Evolutionary conservation across 257 asterid species (phyloP), one percentile per base, ranked within the genome.

Genomic region (Solanum chmielewskii): DNA sequence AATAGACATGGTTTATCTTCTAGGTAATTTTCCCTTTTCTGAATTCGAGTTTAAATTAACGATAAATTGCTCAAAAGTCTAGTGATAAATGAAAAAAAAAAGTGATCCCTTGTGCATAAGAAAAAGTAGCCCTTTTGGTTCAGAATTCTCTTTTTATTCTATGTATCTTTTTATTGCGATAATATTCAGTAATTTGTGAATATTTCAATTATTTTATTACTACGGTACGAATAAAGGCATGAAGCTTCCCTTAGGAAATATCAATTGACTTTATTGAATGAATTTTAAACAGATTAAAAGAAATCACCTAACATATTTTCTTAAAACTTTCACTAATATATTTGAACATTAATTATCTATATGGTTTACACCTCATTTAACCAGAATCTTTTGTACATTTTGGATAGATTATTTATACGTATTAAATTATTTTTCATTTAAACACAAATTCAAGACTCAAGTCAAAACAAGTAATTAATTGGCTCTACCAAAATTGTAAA

Each of bases 1-100:
- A 70, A 88, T n/a, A 1, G 94, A 94, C 85, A 93, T 94, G 98
- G 89, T 93, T 21, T 87, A 88, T 33, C 97, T 94, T 86, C 89
- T 94, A 70, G 97, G 97, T 93, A 88, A 21, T n/a, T 39, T 73
- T 1, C 2, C 1, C 47, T 20, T 5, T 56, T 52, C 11, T 16
- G 2, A 6, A 49, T 49, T 49, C 60, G 9, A 49, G 23, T 49
- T 49, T 0, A 49, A 49, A 49, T 16, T 49, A 52, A 52, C 0
- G 62, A 52, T 16, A 16, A 16, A 9, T 52, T 23, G 62, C 1
- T 52, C 2, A 52, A 52, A 16, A 52, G 4, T 52, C 62, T 16
- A 52, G 62, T 16, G 1, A 47, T 52, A 52, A 16, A 52, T 52
- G 3, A 49, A 49, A 15, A 49, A 5, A 15, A 0, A 52, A 52